Percentiles rank a stretch among this genome's conserved stretches.
These are phyloP conservation scores for Silene uniflora DNA, from an alignment of 148 eudicot species.

Conservation along the genomic window DNA sequence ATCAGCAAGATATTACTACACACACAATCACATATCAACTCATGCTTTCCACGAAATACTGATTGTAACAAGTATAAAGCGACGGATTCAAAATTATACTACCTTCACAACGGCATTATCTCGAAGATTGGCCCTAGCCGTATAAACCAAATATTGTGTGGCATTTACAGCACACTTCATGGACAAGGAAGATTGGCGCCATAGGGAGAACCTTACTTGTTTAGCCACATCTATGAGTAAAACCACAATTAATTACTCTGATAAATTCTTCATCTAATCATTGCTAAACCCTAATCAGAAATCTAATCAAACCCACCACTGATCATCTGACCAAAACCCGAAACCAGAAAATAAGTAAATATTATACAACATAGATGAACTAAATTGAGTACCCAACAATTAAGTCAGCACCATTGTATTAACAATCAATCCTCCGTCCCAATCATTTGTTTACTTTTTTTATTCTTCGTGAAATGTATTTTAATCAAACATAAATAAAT, in stretches of 20 bases:
- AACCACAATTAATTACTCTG: neutral
- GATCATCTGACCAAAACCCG: neutral
- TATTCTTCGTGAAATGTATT: no score
- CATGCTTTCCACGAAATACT: neutral
- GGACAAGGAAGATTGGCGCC: slow-evolving; percentile 31
- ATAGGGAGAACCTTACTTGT: slow-evolving; percentile 25
- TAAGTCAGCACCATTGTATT: neutral
- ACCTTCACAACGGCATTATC: slow-evolving; percentile 38
- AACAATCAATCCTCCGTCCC: no score
- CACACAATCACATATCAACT: neutral
- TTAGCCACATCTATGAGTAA: slow-evolving; percentile 24
- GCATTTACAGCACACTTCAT: slow-evolving; percentile 24
- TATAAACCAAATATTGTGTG: slow-evolving; percentile 22
- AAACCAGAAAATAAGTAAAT: no score
- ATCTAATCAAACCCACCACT: neutral
- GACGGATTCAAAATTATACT: slow-evolving; percentile 25
- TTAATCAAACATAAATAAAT: no score
- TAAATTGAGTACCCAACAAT: neutral
- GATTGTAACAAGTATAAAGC: neutral
- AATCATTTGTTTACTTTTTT: no score
- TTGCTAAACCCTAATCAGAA: neutral
- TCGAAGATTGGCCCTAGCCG: slow-evolving; percentile 22
- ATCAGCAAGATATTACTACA: slow-evolving; percentile 5
- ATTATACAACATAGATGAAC: no score
- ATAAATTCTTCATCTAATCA: neutral